Percentiles rank a stretch among this genome's conserved stretches.
These are phyloP conservation scores for Penstemon davidsonii DNA, from an alignment of 257 asterid species.

Conservation along the genomic window DNA sequence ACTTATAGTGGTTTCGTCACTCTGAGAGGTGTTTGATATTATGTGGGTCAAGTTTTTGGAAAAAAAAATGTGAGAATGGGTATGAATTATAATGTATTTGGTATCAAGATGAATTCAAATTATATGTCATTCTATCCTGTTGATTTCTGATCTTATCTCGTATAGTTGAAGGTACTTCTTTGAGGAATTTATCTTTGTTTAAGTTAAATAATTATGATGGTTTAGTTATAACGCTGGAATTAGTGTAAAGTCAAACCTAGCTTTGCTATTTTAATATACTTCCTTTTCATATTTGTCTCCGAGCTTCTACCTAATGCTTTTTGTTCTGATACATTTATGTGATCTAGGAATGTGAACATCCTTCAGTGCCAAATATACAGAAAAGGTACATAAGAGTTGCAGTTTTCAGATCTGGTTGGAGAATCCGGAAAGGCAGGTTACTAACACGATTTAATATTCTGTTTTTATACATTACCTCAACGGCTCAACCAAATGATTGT, in stretches of 20 bases:
- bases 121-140: neutral
- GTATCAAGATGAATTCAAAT: neutral
- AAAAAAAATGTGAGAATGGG: neutral
- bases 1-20: neutral
- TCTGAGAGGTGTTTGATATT: slow-evolving; percentile 14
- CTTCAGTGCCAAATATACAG: slow-evolving; percentile 55
- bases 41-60: neutral
- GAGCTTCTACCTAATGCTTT: slow-evolving; percentile 15
- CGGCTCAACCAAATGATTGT: slow-evolving; percentile 26
- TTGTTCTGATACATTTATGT: slow-evolving; percentile 28
- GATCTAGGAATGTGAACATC: slow-evolving; percentile 84
- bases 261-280: neutral
- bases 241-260: slow-evolving; percentile 24
- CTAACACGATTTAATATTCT: slow-evolving; percentile 19
- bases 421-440: slow-evolving; percentile 82
- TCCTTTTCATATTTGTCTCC: slow-evolving; percentile 8
- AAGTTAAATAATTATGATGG: neutral
- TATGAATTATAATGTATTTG: neutral
- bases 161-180: slow-evolving; percentile 7
- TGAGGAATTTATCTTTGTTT: neutral
- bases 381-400: slow-evolving; percentile 67
- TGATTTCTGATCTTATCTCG: slow-evolving; percentile 12
- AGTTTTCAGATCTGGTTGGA: slow-evolving; percentile 91
- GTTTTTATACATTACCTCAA: slow-evolving; percentile 21
- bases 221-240: slow-evolving; percentile 14